Conservation (phyloP, 2,329 filamentous ascomycete species). For the Ramularia collo-cygni region DNA sequence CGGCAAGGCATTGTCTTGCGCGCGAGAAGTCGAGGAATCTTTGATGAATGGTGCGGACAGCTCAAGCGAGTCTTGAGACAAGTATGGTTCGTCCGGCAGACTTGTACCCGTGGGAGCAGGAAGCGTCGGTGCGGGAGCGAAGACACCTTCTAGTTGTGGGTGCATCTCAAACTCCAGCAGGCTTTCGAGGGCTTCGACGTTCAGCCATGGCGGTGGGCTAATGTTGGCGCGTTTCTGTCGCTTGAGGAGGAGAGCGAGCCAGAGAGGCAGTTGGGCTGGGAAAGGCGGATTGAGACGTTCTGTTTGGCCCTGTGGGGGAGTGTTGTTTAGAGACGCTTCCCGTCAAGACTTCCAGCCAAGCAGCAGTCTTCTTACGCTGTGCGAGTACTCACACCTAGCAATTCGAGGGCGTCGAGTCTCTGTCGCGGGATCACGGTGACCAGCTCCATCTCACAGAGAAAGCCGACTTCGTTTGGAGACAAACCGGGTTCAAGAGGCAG, state of each 20-base stretch:
- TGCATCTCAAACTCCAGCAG: conserved; percentile 79
- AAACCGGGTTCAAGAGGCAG: conserved; percentile 59
- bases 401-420: conserved; percentile 73
- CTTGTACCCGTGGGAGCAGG: conserved; percentile 40
- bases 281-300: conserved; percentile 72
- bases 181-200: conserved; percentile 63
- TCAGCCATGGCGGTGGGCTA: conserved; percentile 81
- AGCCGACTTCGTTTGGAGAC: conserved; percentile 81
- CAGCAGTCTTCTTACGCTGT: conserved; percentile 18
- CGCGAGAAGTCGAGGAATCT: conserved; percentile 59
- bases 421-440: conserved; percentile 90
- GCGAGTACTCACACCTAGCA: conserved; percentile 67
- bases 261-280: conserved; percentile 73
- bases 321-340: conserved; percentile 2
- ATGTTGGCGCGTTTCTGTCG: conserved; percentile 92
- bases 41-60: conserved; percentile 65
- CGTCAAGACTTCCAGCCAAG: too few species aligned
- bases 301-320: conserved; percentile 60
- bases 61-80: conserved; percentile 23
- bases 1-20: conserved; percentile 65
- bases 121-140: conserved; percentile 69
- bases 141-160: conserved; percentile 56
- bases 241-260: conserved; percentile 92
- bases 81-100: conserved; percentile 22
- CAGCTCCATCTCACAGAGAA: conserved; percentile 95